Conservation (phyloP, 495 filamentous ascomycete species). For the Hypoxylon lienhwacheense region DNA sequence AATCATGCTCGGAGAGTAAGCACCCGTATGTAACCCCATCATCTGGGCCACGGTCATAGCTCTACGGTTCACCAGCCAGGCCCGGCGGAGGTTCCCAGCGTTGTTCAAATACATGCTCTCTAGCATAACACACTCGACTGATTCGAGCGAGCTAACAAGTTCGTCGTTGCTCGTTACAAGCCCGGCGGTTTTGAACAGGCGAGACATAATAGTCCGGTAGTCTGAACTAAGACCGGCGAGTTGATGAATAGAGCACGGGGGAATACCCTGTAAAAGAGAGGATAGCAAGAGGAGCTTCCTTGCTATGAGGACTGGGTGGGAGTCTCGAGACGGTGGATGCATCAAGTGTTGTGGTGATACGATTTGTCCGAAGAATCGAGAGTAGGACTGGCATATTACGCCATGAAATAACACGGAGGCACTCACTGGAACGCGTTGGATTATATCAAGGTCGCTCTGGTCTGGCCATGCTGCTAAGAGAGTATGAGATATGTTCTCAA, state of each 20-base stretch:
- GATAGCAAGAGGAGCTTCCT: constrained; percentile 50
- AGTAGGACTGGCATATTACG: constrained; percentile 35
- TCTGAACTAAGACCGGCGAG: constrained; percentile 14
- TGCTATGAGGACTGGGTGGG: constrained; percentile 52
- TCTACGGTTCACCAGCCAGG: constrained; percentile 47
- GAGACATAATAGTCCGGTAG: constrained; percentile 41
- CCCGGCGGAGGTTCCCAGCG: constrained; percentile 49
- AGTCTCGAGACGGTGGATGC: constrained; percentile 39
- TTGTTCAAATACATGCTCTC: constrained; percentile 53
- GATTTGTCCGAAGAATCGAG: constrained; percentile 5
- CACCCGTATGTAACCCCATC: constrained; percentile 47
- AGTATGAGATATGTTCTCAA: constrained; percentile 29
- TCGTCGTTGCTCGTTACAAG: constrained; percentile 56
- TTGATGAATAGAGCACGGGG: constrained; percentile 19
- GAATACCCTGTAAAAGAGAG: constrained; percentile 47
- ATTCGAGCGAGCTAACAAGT: constrained; percentile 49
- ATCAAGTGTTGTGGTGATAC: constrained; percentile 39
- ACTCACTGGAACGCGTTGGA: constrained; percentile 37
- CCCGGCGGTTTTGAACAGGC: constrained; percentile 43
- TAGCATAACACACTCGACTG: constrained; percentile 55
- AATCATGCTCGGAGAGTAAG: neutral
- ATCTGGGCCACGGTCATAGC: constrained; percentile 50
- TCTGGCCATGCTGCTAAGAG: constrained; percentile 47
- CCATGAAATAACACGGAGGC: constrained; percentile 35
- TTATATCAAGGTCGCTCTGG: constrained; percentile 41